Conservation (phyloP, 352 stramenopile genomes). For the Phytophthora brassicae region DNA sequence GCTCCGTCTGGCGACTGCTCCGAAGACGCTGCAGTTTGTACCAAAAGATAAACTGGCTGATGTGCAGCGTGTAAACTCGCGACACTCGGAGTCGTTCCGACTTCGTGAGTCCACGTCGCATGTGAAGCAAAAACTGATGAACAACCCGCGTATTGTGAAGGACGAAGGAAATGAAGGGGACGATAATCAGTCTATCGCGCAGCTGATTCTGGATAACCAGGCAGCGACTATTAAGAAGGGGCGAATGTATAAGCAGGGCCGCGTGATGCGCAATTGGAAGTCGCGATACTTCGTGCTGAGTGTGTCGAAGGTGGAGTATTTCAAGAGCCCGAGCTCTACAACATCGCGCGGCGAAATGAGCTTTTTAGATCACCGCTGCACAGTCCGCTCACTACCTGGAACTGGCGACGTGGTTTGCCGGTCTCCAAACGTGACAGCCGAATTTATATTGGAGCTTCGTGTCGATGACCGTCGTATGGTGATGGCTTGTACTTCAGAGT, state of each 20-base stretch:
- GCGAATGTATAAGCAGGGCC: constrained; percentile 86
- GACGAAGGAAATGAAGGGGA: constrained; percentile 68
- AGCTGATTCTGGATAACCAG: constrained; percentile 85
- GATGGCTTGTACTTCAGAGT: constrained; percentile 84
- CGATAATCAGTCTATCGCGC: constrained; percentile 80
- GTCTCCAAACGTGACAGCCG: constrained; percentile 66
- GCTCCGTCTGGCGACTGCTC: constrained; percentile 60
- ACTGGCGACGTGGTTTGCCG: constrained; percentile 72
- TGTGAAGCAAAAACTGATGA: constrained; percentile 73
- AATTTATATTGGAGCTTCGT: constrained; percentile 73
- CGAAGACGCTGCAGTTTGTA: constrained; percentile 84
- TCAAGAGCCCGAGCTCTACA: constrained; percentile 82
- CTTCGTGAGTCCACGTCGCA: constrained; percentile 62
- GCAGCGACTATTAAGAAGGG: constrained; percentile 88
- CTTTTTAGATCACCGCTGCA: constrained; percentile 78
- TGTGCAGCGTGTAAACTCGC: constrained; percentile 82
- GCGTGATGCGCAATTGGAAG: constrained; percentile 86
- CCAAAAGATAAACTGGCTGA: constrained; percentile 84
- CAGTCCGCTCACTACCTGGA: constrained; percentile 66
- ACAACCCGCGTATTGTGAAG: constrained; percentile 71
- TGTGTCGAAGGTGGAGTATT: constrained; percentile 86
- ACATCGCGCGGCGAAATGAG: constrained; percentile 77
- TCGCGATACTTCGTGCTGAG: constrained; percentile 87
- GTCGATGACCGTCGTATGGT: constrained; percentile 78
- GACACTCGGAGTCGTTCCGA: constrained; percentile 75